Evolutionary conservation across 2,329 filamentous ascomycete genomes (phyloP).

Genomic region (Hypoxylon sp.): DNA sequence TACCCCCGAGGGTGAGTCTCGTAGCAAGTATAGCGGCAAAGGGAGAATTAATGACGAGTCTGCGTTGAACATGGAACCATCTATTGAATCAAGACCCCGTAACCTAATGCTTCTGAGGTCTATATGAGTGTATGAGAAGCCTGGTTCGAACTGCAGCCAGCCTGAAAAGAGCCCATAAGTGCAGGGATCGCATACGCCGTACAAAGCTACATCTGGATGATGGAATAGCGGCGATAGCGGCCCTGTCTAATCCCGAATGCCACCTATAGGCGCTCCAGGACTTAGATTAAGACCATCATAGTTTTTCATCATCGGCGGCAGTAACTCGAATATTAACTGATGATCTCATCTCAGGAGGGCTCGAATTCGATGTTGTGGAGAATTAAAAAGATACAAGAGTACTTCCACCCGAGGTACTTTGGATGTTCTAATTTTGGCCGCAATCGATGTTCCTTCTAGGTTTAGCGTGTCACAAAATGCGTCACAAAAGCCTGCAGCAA

Average conservation of each 20-base stretch:
- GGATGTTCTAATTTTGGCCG: background rate
- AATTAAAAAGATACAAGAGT: background rate
- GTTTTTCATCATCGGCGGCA: background rate
- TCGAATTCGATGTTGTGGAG: background rate
- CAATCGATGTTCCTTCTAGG: background rate
- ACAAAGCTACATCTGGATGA: too few relatives aligned
- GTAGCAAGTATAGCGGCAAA: too few relatives aligned
- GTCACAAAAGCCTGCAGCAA: slow-evolving; percentile 21
- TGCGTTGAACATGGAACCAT: background rate
- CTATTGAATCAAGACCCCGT: background rate
- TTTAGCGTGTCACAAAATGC: slow-evolving; percentile 22
- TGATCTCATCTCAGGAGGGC: too few relatives aligned
- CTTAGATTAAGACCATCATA: background rate
- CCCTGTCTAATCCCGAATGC: background rate
- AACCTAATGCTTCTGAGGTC: background rate
- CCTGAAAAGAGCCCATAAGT: too few relatives aligned
- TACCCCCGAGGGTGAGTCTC: too few relatives aligned
- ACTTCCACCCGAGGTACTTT: background rate
- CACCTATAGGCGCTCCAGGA: background rate
- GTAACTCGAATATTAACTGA: too few relatives aligned
- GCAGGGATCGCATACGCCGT: too few relatives aligned
- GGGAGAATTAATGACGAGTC: background rate
- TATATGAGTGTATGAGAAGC: background rate
- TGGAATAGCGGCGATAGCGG: too few relatives aligned
- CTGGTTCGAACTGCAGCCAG: background rate